phyloP scores from a whole-genome alignment of 345 rosid genomes.

The Eutrema japonicum region DNA sequence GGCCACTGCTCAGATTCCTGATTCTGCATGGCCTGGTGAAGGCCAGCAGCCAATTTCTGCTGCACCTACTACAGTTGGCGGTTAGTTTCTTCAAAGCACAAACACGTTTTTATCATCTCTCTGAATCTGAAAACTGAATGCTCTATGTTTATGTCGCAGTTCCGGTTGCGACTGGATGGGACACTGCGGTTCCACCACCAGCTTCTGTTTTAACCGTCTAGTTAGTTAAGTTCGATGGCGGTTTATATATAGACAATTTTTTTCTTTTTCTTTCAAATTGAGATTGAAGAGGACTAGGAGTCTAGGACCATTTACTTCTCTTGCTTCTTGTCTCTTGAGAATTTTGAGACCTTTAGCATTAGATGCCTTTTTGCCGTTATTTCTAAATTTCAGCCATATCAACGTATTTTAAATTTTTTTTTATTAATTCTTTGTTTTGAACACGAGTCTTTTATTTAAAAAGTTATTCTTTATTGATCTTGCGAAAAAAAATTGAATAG shows the following conservation, averaged over 20 bases:
- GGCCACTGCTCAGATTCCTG: constrained; percentile 51
- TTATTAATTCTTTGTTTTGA: not conserved
- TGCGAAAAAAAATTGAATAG: too few species aligned
- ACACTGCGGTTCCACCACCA: constrained; percentile 26
- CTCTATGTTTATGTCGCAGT: constrained; percentile 21
- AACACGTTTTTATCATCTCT: not conserved
- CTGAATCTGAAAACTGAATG: not conserved
- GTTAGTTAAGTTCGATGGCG: too few species aligned
- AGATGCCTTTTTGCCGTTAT: not conserved
- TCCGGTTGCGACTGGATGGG: constrained; percentile 48
- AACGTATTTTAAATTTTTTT: too few species aligned
- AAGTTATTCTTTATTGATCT: not conserved
- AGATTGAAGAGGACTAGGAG: not conserved
- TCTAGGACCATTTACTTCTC: not conserved
- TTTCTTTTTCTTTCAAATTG: not conserved
- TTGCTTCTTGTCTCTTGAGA: not conserved
- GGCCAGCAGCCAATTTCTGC: constrained; percentile 54
- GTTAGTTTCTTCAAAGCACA: constrained; percentile 30
- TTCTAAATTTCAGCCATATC: not conserved
- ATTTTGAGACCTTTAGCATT: not conserved
- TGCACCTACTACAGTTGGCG: not conserved
- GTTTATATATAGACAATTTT: not conserved
- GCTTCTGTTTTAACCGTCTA: too few species aligned
- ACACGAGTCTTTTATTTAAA: not conserved
- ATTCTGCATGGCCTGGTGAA: constrained; percentile 59